Evolutionary conservation across 495 filamentous ascomycete genomes (phyloP).

Genomic region (Aspergillus sclerotiicarbonarius): DNA sequence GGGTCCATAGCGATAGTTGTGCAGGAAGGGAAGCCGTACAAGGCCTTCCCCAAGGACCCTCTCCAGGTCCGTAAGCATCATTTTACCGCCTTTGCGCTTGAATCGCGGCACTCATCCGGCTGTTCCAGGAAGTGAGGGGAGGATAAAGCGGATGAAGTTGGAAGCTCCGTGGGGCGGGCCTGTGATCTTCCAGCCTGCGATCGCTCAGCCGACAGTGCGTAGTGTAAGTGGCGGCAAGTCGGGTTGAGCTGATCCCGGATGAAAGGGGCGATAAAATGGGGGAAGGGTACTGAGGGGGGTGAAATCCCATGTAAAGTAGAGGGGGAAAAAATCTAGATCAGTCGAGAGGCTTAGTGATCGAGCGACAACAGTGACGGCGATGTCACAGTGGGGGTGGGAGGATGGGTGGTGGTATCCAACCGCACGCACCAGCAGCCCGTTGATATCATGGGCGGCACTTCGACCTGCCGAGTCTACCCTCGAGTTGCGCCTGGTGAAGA

Average conservation of each 20-base stretch:
- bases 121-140: slow-evolving; percentile 2
- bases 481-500: background rate
- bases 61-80: slow-evolving; percentile 69
- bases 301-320: background rate
- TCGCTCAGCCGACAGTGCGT: background rate
- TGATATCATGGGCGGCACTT: background rate
- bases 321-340: slow-evolving; percentile 10
- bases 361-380: slow-evolving; percentile 30
- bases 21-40: slow-evolving; percentile 63
- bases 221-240: background rate
- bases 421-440: slow-evolving; percentile 5
- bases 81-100: slow-evolving; percentile 21
- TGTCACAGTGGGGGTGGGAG: slow-evolving; percentile 25
- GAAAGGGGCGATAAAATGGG: background rate
- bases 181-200: background rate
- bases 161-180: slow-evolving; percentile 16
- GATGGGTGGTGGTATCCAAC: slow-evolving; percentile 2
- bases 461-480: background rate
- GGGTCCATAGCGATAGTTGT: slow-evolving; percentile 70
- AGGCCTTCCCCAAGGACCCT: slow-evolving; percentile 73
- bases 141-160: background rate
- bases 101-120: slow-evolving; percentile 36
- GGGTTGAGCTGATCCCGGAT: background rate
- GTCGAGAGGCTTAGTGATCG: slow-evolving; percentile 16
- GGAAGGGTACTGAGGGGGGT: background rate